Conservation (phyloP, 2,329 filamentous ascomycete genomes). For the Graphilbum sp. region DNA sequence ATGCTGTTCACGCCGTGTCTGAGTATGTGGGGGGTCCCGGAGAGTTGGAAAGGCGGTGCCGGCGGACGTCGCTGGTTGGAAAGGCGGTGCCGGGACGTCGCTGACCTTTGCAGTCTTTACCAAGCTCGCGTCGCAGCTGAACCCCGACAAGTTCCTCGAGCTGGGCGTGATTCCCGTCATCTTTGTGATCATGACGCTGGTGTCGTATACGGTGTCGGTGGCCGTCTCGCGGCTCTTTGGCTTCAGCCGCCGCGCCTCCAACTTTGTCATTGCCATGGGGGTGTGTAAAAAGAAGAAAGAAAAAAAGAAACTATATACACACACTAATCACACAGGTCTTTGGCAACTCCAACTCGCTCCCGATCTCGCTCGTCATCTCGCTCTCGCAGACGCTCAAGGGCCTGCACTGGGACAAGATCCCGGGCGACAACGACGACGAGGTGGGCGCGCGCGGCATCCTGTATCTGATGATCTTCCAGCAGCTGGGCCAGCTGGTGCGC, state of each 20-base stretch:
- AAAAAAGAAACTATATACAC: too few relatives aligned
- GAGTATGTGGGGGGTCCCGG: too few relatives aligned
- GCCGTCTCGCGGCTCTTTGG: conserved; percentile 58
- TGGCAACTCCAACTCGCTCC: conserved; percentile 94
- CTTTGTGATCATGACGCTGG: conserved; percentile 70
- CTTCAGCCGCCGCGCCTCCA: conserved; percentile 70
- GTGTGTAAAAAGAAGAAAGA: too few relatives aligned
- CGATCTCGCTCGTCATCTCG: conserved; percentile 89
- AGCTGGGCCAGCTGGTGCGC: conserved; percentile 82
- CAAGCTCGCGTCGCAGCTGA: conserved; percentile 88
- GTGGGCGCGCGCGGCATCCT: conserved; percentile 87
- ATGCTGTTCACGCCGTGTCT: conserved; percentile 93
- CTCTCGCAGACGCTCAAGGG: conserved; percentile 83
- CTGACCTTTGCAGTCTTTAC: conserved; percentile 56
- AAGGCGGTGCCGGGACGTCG: too few relatives aligned
- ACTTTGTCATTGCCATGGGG: conserved; percentile 95
- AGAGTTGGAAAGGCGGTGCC: too few relatives aligned
- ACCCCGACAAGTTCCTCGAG: conserved; percentile 75
- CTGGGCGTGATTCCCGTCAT: conserved; percentile 91
- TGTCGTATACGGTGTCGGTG: conserved; percentile 67
- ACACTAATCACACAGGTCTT: too few relatives aligned
- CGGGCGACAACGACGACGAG: conserved; percentile 87
- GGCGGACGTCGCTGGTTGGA: too few relatives aligned
- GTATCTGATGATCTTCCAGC: conserved; percentile 93
- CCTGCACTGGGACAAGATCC: conserved; percentile 82